Conservation (phyloP, 305 asterid species). For the Fraxinus baroniana region DNA sequence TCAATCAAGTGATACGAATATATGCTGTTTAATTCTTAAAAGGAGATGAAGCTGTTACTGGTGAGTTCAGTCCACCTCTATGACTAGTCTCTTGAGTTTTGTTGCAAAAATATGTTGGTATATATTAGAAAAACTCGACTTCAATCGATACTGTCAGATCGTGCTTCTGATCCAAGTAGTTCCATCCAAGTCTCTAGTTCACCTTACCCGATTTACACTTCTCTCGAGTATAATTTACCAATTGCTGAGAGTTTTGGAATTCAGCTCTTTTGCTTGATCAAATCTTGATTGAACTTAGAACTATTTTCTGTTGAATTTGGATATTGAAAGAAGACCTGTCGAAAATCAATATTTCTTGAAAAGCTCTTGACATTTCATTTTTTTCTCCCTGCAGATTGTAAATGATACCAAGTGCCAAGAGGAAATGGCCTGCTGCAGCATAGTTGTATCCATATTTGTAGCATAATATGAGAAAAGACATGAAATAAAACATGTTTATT, state of each 20-base stretch:
- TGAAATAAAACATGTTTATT: not conserved
- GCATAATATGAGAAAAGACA: not conserved
- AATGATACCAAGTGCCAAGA: not conserved
- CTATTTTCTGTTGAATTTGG: not conserved
- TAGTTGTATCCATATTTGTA: not conserved
- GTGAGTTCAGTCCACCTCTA: slow-evolving; percentile 21
- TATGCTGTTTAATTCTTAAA: slow-evolving; percentile 55
- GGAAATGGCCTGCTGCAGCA: not conserved
- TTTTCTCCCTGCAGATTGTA: slow-evolving; percentile 18
- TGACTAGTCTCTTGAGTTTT: not conserved
- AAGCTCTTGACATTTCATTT: not conserved
- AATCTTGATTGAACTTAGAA: not conserved
- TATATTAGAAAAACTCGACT: too few species aligned
- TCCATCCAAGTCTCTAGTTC: not conserved
- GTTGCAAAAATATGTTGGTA: not conserved
- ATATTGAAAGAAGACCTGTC: not conserved
- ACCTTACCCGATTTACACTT: not conserved
- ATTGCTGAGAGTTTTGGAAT: slow-evolving; percentile 1
- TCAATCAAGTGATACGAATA: slow-evolving; percentile 72
- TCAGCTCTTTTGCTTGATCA: not conserved
- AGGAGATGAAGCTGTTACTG: slow-evolving; percentile 19
- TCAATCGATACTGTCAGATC: not conserved
- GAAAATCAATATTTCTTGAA: not conserved
- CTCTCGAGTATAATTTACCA: not conserved
- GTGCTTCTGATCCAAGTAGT: not conserved